Evolutionary conservation across 2,329 filamentous ascomycete species (phyloP), one percentile per base, ranked within the genome.

Genomic region (Colletotrichum brevisporum): DNA sequence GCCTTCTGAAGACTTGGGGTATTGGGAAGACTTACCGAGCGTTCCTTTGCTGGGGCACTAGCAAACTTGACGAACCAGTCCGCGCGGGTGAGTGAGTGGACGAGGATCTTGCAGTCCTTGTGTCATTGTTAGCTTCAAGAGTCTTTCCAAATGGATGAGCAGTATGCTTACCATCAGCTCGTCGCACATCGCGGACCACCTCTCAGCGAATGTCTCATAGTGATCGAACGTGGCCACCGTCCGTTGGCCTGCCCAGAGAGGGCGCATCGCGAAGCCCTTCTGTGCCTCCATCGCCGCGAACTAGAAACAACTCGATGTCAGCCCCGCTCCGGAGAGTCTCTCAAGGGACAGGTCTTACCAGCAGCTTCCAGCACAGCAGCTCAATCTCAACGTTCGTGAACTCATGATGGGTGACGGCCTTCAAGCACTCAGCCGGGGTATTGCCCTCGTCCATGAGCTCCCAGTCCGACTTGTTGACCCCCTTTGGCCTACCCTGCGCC

Each of bases 11-110:
- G 45, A 9, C 45, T 16, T 18, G 18, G 2, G 21, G 21, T 24
- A 3, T n/a, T 2, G 10, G 16, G 6, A 3, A 3, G 2, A 58
- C 56, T 31, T 56, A 62, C 63, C 6, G 24, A 51, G 43, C 63
- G 31, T 12, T 67, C 63, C 5, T 67, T 62, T 2, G 16, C 15
- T 0, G 63, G 63, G 1, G 63, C 63, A 16, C 63, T 50, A 1
- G 63, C 63, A 13, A 61, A 67, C 10, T 61, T 67, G 6, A 27
- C 39, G 21, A 67, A 13, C 63, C 63, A 67, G 43, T 67, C 57
- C 1, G 56, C 56, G 5, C 63, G 56, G 0, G 57, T 61, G 6
- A 67, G 51, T 6, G 63, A 67, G 18, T 67, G 63, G 1, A 67
- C 9, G 1, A 62, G 31, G 6, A 61, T 39, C 21, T 67, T 67